A percentile compares a stretch with the other conserved stretches of the same genome.
Evolutionary conservation across 805 yeast genomes (phyloP).

Genomic region (Myxozyma neotropica): DNA sequence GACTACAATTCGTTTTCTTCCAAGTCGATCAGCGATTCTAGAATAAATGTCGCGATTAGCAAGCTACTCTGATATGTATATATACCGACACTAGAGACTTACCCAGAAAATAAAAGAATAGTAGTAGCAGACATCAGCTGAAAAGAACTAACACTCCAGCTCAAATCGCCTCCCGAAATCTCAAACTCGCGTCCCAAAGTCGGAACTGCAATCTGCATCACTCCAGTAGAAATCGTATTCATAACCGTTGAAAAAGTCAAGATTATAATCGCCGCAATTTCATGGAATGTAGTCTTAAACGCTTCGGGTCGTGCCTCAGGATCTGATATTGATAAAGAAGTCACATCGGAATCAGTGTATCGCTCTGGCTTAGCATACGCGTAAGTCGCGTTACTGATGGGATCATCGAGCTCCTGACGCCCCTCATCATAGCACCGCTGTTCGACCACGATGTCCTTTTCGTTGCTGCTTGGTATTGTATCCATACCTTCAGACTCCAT

Average conservation of each 20-base stretch:
- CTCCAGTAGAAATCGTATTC: constrained; percentile 45
- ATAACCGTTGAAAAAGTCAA: constrained; percentile 50
- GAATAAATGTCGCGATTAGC: not conserved
- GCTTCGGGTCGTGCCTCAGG: constrained; percentile 43
- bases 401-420: not conserved
- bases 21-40: constrained; percentile 51
- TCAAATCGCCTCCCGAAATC: constrained; percentile 47
- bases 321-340: not conserved
- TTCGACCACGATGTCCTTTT: not conserved
- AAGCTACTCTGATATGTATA: not conserved
- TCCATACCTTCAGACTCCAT: too few species aligned
- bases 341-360: not conserved
- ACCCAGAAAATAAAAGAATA: constrained; percentile 49
- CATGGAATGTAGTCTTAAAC: constrained; percentile 43
- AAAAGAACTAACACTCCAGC: constrained; percentile 50
- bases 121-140: constrained; percentile 50
- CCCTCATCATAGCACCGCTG: not conserved
- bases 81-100: not conserved
- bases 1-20: constrained; percentile 48
- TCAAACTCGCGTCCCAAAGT: constrained; percentile 44
- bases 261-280: constrained; percentile 42
- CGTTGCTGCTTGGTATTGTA: too few species aligned
- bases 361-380: not conserved
- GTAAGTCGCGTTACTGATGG: constrained; percentile 4
- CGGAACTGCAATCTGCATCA: constrained; percentile 46